Base-by-base conservation (phyloP, 306 rosid species). In the Dalbergia cultrata region DNA sequence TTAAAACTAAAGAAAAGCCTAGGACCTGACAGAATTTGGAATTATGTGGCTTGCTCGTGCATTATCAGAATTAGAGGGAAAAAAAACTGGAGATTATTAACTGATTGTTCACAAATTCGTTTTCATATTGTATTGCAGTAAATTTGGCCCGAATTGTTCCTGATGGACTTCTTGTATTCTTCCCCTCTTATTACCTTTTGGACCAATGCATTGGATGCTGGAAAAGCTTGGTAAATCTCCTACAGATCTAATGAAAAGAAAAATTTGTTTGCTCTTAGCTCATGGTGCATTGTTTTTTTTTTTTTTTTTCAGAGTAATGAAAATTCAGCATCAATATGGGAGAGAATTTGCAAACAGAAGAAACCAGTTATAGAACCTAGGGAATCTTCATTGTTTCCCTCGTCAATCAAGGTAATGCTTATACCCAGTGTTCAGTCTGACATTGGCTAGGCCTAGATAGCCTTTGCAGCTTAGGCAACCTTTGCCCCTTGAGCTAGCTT, bases 91-190 rank as follows among this genome's bases (percentile, higher is more conserved):
- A 49, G 49, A 73, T 37, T 76, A 39, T 49, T 74, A 56, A 56
- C 33, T 74, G 33, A 80, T 64, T 53, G 71, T 53, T 65, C 47
- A 44, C 19, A 53, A 65, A 57, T 52, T 66, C 33, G 13, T 88
- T 10, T 62, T 72, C 41, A 57, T 86, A 13, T 82, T 79, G 80
- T 83, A 54, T 91, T 83, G 19, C 97, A 95, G 99, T 95, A 71
- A 95, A 95, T 86, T 90, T 95, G 76, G 92, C 97, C 56, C 94
- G 99, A 60, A 95, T 95, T 63, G 97, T 95, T 60, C 99, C 97
- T 16, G 97, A 95, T 78, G 99, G 99, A 64, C 89, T 95, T 84
- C 95, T 95, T 63, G 97, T 95, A 53, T 95, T 92, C 92, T 95
- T 95, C 81, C 94, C 98, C 7, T 95, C 98, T 53, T 95, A 95